These are phyloP conservation scores for Candida anutae DNA, from an alignment of 1,139 yeast genomes.

Conservation along the genomic window DNA sequence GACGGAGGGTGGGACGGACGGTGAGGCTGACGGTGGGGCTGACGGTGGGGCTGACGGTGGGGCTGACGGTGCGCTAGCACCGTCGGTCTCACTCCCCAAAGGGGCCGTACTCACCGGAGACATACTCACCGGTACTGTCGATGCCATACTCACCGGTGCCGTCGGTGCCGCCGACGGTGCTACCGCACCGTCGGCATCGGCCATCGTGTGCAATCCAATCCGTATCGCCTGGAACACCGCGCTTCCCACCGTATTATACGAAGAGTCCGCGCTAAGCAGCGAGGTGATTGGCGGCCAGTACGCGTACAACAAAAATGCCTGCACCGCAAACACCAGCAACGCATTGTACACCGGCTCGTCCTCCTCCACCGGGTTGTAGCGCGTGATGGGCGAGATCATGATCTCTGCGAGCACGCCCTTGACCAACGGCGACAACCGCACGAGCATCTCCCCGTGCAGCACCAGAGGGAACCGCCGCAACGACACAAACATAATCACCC, in stretches of 20 bases:
- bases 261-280: conserved; percentile 87
- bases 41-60: no score
- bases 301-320: conserved; percentile 80
- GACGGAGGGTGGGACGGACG: no score
- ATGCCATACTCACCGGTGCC: conserved; percentile 2
- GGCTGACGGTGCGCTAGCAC: no score
- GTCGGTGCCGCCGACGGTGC: no score
- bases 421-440: conserved; percentile 59
- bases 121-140: conserved; percentile 2
- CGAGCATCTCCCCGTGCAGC: conserved; percentile 27
- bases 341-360: conserved; percentile 80
- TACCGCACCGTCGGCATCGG: no score
- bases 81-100: no score
- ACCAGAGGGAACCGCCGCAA: conserved; percentile 50
- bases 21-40: no score
- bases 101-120: conserved; percentile 1
- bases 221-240: conserved; percentile 89
- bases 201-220: conserved; percentile 71
- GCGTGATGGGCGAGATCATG: conserved; percentile 81
- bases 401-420: conserved; percentile 78
- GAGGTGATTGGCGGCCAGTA: conserved; percentile 96
- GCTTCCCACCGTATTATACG: conserved; percentile 90
- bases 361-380: conserved; percentile 66
- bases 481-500: conserved; percentile 88
- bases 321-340: conserved; percentile 91